Conservation (phyloP, 192 early-diverging fungal species). For the Kappamyces sp. region DNA sequence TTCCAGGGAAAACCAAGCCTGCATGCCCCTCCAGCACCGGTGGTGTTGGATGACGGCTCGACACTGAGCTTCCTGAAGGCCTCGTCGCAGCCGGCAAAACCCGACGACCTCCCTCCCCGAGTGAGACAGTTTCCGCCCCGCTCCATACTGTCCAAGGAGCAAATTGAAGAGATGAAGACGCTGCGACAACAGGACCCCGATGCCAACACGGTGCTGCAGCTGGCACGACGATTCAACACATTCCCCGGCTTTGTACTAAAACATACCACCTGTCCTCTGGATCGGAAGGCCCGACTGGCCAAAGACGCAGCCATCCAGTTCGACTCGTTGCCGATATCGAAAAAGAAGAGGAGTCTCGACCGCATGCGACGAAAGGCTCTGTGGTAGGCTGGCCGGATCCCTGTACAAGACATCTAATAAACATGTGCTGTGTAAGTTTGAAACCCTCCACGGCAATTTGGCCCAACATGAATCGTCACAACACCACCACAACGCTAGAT, state of each 20-base stretch:
- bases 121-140: slow-evolving; percentile 19
- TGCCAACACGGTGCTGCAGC: slow-evolving; percentile 27
- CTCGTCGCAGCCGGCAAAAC: neutral
- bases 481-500: no score
- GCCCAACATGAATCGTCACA: no score
- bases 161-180: slow-evolving; percentile 21
- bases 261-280: slow-evolving; percentile 16
- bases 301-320: slow-evolving; percentile 24
- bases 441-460: no score
- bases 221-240: slow-evolving; percentile 23
- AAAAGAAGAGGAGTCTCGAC: slow-evolving; percentile 40
- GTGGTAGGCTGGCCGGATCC: no score
- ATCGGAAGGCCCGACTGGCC: slow-evolving; percentile 23
- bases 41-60: slow-evolving; percentile 7
- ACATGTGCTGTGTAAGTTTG: no score
- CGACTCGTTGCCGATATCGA: slow-evolving; percentile 26
- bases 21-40: neutral
- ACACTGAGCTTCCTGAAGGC: neutral
- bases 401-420: no score
- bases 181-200: slow-evolving; percentile 29
- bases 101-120: slow-evolving; percentile 23
- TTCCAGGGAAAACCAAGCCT: neutral
- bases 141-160: slow-evolving; percentile 16
- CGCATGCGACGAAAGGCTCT: slow-evolving; percentile 38
- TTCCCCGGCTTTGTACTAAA: slow-evolving; percentile 21